phyloP scores from a whole-genome alignment of 768 basidiomycete species.

The Lyophyllum decastes region DNA sequence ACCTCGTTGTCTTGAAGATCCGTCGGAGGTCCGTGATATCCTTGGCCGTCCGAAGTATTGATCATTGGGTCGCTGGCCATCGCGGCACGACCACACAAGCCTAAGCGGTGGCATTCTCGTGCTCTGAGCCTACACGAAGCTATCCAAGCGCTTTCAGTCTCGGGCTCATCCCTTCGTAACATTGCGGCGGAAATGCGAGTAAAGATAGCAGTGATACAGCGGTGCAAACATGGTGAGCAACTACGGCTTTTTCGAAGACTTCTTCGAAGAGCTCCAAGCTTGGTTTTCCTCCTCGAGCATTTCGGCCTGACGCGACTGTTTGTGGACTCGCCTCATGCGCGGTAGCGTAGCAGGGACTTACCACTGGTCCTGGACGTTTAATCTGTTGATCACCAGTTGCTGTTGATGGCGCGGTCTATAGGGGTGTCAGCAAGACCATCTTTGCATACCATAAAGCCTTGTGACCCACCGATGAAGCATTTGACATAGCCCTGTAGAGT shows the following conservation, averaged over 20 bases:
- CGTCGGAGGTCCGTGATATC: neutral
- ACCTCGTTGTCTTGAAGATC: neutral
- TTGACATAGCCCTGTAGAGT: slow-evolving; percentile 3
- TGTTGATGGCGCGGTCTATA: neutral
- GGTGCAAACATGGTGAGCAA: neutral
- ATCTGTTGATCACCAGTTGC: neutral
- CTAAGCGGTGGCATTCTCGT: neutral
- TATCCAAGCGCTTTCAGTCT: no score
- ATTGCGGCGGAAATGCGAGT: no score
- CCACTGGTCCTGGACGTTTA: neutral
- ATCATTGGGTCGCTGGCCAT: neutral
- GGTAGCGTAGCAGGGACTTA: neutral
- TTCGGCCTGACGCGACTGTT: slow-evolving; percentile 2
- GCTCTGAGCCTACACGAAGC: neutral
- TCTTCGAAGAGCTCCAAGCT: slow-evolving; percentile 1
- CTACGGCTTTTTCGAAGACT: neutral
- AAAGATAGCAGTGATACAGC: neutral
- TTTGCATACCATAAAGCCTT: neutral
- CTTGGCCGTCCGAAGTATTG: neutral
- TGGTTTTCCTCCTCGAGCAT: slow-evolving; percentile 11
- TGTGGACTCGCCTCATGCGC: neutral
- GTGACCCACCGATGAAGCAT: slow-evolving; percentile 1
- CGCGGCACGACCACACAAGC: neutral
- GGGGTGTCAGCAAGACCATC: no score
- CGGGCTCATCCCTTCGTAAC: no score